A percentile compares a stretch with the other conserved stretches of the same genome.
Evolutionary conservation across 257 asterid species (phyloP).

Genomic region (Fraxinus anomala): DNA sequence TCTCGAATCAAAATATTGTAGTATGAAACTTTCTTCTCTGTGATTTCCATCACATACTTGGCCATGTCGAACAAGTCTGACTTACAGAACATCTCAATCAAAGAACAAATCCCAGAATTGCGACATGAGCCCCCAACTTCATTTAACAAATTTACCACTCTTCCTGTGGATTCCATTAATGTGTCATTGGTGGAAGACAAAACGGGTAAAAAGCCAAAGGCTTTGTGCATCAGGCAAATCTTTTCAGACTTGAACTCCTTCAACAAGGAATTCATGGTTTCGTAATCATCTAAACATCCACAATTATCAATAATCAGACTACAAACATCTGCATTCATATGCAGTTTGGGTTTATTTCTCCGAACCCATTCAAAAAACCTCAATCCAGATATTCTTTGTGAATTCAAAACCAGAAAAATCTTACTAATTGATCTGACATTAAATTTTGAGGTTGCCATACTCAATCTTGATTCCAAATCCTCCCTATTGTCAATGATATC

Average conservation of each 20-base stretch:
- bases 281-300: conserved; percentile 70
- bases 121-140: conserved; percentile 71
- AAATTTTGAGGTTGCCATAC: conserved; percentile 31
- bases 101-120: conserved; percentile 57
- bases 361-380: conserved; percentile 69
- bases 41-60: conserved; percentile 52
- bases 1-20: conserved; percentile 62
- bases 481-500: conserved; percentile 47
- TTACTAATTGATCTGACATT: conserved; percentile 34
- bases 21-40: conserved; percentile 45
- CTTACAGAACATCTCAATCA: conserved; percentile 66
- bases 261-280: conserved; percentile 51
- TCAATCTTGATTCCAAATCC: conserved; percentile 54
- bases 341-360: conserved; percentile 37
- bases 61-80: conserved; percentile 70
- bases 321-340: conserved; percentile 47
- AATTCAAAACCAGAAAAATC: conserved; percentile 54
- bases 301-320: conserved; percentile 64
- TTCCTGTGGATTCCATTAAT: conserved; percentile 39
- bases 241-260: conserved; percentile 47
- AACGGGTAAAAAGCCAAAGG: conserved; percentile 61
- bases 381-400: conserved; percentile 51
- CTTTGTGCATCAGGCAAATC: conserved; percentile 57
- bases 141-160: conserved; percentile 48
- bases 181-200: conserved; percentile 38